phyloP scores from a whole-genome alignment of 768 basidiomycete genomes.

The Scleroderma citrinum region DNA sequence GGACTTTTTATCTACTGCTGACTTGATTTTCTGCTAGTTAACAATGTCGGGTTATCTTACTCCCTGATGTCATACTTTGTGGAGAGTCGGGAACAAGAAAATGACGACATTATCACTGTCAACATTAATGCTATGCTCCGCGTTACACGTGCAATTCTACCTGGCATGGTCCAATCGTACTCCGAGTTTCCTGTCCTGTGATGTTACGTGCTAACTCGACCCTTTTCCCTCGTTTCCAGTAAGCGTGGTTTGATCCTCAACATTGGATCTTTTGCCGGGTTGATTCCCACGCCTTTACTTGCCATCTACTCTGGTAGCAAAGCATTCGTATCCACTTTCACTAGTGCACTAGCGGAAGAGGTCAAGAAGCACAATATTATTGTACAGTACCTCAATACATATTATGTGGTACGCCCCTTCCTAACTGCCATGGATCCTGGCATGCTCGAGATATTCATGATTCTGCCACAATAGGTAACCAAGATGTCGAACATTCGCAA shows the following conservation, averaged over 20 bases:
- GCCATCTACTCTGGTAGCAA: slow-evolving; percentile 92
- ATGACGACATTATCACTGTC: slow-evolving; percentile 77
- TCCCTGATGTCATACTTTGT: slow-evolving; percentile 77
- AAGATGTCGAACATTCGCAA: slow-evolving; percentile 91
- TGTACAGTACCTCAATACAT: slow-evolving; percentile 85
- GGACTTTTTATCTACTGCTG: no score
- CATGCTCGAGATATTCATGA: no score
- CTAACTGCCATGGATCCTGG: no score
- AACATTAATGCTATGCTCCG: slow-evolving; percentile 80
- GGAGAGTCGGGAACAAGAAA: slow-evolving; percentile 70
- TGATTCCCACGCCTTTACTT: slow-evolving; percentile 88
- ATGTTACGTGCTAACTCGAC: not conserved
- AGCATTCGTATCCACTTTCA: slow-evolving; percentile 82
- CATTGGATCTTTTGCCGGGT: slow-evolving; percentile 87
- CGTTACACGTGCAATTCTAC: slow-evolving; percentile 75
- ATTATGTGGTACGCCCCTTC: slow-evolving; percentile 71
- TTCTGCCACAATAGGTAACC: slow-evolving; percentile 53
- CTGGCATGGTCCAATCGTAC: slow-evolving; percentile 74
- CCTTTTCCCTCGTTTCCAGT: slow-evolving; percentile 29
- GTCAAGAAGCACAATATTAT: slow-evolving; percentile 65
- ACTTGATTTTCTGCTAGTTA: slow-evolving; percentile 40
- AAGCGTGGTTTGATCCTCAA: slow-evolving; percentile 85
- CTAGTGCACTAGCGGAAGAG: slow-evolving; percentile 82
- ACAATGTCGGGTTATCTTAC: slow-evolving; percentile 94
- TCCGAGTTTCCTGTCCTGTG: slow-evolving; percentile 3